Evolutionary conservation across 345 rosid species (phyloP), one percentile per base, ranked within the genome.

Genomic region (Dipteronia sinensis): DNA sequence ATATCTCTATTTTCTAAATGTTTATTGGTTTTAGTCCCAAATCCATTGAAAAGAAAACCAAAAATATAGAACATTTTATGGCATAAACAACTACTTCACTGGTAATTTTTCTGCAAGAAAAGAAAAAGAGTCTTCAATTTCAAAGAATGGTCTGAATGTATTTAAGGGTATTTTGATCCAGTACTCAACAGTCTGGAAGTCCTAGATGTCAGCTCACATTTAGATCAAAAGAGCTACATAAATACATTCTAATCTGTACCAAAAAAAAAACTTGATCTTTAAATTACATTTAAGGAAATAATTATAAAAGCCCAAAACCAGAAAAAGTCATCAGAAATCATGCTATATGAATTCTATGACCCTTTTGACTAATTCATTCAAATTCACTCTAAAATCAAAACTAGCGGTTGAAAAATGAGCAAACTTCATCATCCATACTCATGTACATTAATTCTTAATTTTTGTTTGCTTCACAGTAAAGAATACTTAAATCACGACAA

Each of bases 101-200:
- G 13, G 17, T 23, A 47, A 22, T 1, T 47, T 16, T 23, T 49
- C 9, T 7, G 34, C 13, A 27, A 70, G 73, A 6, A 51, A 49
- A 70, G 61, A 70, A 27, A 46, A n/a, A n/a, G 3, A 16, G 19
- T 22, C 73, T 70, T 51, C 15, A 71, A 64, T 58, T 70, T 27
- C 22, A 77, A 64, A 49, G 7, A 63, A 47, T 23, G 47, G n/a
- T 11, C 49, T 7, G 51, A 58, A 51, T 8, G 42, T 31, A 53
- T 51, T 13, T 22, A 17, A 31, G 23, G 1, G 20, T 19, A 56
- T 9, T 8, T 56, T 56, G 22, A n/a, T 58, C 58, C 62, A 27
- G 23, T 62, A 25, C 44, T 67, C 63, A 42, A 34, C 74, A 61
- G 67, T 42, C 27, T 49, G 55, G 49, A 70, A 72, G 16, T 20